Percentiles rank a stretch among this genome's conserved stretches.
These are phyloP conservation scores for Theobroma cacao DNA, from an alignment of 345 rosid genomes.

Conservation along the genomic window DNA sequence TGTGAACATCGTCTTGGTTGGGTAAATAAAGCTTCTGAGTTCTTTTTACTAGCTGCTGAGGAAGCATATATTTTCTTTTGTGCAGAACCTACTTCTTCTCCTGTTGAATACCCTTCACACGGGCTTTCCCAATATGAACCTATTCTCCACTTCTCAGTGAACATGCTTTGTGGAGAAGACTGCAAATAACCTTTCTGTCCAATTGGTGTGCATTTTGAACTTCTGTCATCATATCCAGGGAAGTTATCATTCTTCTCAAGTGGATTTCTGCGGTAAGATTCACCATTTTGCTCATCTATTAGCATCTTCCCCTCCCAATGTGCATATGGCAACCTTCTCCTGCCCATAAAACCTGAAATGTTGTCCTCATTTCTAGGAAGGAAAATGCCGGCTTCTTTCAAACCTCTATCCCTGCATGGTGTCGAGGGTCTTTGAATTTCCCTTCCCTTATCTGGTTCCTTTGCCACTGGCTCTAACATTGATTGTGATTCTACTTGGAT, in stretches of 20 bases:
- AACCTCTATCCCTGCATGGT: slow-evolving; percentile 5
- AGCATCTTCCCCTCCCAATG: background rate
- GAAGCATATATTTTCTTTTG: slow-evolving; percentile 12
- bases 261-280: background rate
- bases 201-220: slow-evolving; percentile 10
- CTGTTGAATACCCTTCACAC: background rate
- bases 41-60: slow-evolving; percentile 28
- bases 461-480: slow-evolving; percentile 2
- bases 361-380: slow-evolving; percentile 9
- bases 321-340: background rate
- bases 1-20: slow-evolving; percentile 35
- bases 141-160: slow-evolving; percentile 3
- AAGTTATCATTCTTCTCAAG: slow-evolving; percentile 16
- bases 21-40: slow-evolving; percentile 26
- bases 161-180: background rate
- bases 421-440: background rate
- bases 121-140: background rate
- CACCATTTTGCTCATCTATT: background rate
- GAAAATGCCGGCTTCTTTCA: slow-evolving; percentile 10
- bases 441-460: background rate
- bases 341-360: background rate
- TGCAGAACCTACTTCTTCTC: background rate
- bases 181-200: slow-evolving; percentile 6
- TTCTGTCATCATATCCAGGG: slow-evolving; percentile 11
- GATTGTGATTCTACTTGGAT: slow-evolving; percentile 33